These are phyloP conservation scores for Malus sieversii DNA, from an alignment of 306 rosid species.

Conservation along the genomic window DNA sequence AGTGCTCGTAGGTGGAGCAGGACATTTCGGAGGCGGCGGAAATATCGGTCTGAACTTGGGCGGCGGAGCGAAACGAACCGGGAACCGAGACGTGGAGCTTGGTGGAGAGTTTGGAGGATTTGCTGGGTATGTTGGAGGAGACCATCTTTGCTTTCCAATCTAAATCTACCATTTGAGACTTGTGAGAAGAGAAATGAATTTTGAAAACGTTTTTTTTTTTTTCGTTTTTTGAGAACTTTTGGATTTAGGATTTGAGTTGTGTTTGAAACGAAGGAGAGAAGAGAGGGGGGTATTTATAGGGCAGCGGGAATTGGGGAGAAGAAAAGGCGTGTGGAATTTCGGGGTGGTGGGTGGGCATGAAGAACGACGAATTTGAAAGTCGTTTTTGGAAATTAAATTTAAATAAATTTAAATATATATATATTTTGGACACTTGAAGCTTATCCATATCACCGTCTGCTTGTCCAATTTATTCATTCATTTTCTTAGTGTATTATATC, in stretches of 20 bases:
- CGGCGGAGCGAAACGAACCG: slow-evolving; percentile 21
- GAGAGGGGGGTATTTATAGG: slow-evolving; percentile 37
- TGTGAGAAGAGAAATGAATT: not conserved
- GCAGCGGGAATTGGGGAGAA: not conserved
- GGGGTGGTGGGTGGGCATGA: not conserved
- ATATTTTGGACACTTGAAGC: slow-evolving; percentile 16
- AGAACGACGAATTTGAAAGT: slow-evolving; percentile 31
- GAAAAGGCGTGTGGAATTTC: slow-evolving; percentile 63
- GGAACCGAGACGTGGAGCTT: slow-evolving; percentile 34
- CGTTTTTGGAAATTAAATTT: not conserved
- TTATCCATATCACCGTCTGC: slow-evolving; percentile 42
- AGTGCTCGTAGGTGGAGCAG: slow-evolving; percentile 63
- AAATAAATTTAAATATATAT: not conserved
- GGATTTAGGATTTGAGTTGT: not conserved
- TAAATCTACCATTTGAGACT: slow-evolving; percentile 54
- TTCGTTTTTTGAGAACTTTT: not conserved
- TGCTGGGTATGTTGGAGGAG: slow-evolving; percentile 38
- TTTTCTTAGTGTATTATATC: too few species aligned
- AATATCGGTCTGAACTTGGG: slow-evolving; percentile 35
- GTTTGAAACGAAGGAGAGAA: slow-evolving; percentile 1
- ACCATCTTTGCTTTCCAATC: slow-evolving; percentile 65
- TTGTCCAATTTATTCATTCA: too few species aligned
- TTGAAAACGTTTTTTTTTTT: not conserved
- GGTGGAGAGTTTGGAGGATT: slow-evolving; percentile 50
- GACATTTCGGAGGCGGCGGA: slow-evolving; percentile 39